Evolutionary conservation across 495 filamentous ascomycete species (phyloP), one percentile per base, ranked within the genome.

Genomic region (Aspergillus diversus): DNA sequence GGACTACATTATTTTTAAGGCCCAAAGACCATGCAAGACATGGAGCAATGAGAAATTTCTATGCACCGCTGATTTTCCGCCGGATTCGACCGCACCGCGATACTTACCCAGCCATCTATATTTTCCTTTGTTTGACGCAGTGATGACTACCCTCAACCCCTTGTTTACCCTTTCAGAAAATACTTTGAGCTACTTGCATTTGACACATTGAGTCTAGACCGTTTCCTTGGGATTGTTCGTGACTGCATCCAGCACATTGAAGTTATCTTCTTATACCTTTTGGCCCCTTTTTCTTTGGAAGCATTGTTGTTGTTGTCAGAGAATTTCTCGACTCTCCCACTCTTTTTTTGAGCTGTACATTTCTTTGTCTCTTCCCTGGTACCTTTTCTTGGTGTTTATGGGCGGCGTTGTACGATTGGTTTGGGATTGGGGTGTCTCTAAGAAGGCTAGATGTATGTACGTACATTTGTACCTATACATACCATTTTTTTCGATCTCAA

Each of bases 71-170:
- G 59, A 50, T 57, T 54, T 37, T 52, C 63, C 58, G 33, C 42
- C 33, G 47, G 56, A 39, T 51, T 54, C 17, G 27, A 31, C 49
- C 42, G 61, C 61, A 37, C 55, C 50, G 27, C 37, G 53, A 64
- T 17, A 43, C 60, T 27, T 27, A 27, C 21, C 21, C 21, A 58
- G 52, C 37, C 55, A 54, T 35, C 47, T 50, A 50, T 66, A 37
- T 57, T 76, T 76, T 73, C 73, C 63, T 75, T 76, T 78, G 74
- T 76, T 71, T 66, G 57, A 78, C 56, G 74, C 65, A 69, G 69
- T 72, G 61, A 78, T 66, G 75, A 61, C 39, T 32, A 32, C 37
- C 51, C 33, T 60, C 66, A 66, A 37, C 67, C 67, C 61, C 50
- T 35, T 52, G 64, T 63, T 46, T 46, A 61, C 48, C 60, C 51